Evolutionary conservation across 2,329 filamentous ascomycete species (phyloP).

Genomic region (Exophiala phaeomuriformis): DNA sequence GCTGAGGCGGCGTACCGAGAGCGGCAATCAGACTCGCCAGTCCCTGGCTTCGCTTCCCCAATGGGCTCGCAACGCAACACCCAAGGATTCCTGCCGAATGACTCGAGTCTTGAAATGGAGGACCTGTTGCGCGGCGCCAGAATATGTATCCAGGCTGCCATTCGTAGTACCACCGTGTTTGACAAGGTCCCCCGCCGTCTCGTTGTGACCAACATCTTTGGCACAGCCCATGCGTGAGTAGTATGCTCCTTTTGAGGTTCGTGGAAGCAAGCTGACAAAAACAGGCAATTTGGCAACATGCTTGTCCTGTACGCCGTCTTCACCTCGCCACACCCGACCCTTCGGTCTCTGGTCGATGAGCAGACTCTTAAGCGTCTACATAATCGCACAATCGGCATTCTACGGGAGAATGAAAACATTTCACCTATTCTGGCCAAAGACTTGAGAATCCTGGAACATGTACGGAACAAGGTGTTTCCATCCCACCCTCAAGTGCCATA

Average conservation of each 20-base stretch:
- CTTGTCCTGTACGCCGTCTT: conserved; percentile 80
- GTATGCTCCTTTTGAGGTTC: neutral
- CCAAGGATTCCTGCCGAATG: conserved; percentile 32
- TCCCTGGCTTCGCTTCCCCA: conserved; percentile 34
- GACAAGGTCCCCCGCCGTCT: conserved; percentile 58
- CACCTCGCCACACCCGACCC: conserved; percentile 49
- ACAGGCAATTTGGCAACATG: conserved; percentile 92
- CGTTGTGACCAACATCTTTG: conserved; percentile 92
- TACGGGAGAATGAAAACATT: conserved; percentile 61
- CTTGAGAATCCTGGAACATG: conserved; percentile 60
- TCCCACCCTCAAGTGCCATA: conserved; percentile 3
- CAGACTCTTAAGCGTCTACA: conserved; percentile 56
- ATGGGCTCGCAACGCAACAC: conserved; percentile 31
- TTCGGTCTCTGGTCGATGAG: conserved; percentile 52
- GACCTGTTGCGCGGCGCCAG: conserved; percentile 44
- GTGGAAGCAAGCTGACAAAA: conserved; percentile 15
- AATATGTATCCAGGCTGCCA: conserved; percentile 64
- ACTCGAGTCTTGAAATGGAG: conserved; percentile 29
- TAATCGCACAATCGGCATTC: conserved; percentile 66
- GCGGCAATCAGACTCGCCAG: conserved; percentile 30
- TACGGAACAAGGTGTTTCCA: conserved; percentile 38
- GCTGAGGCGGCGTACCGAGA: conserved; percentile 6
- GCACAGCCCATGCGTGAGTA: conserved; percentile 89
- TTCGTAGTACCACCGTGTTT: conserved; percentile 80
- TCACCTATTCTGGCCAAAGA: conserved; percentile 70